These are phyloP conservation scores for Cytospora leucostoma DNA, from an alignment of 2,329 filamentous ascomycete species.

Conservation along the genomic window DNA sequence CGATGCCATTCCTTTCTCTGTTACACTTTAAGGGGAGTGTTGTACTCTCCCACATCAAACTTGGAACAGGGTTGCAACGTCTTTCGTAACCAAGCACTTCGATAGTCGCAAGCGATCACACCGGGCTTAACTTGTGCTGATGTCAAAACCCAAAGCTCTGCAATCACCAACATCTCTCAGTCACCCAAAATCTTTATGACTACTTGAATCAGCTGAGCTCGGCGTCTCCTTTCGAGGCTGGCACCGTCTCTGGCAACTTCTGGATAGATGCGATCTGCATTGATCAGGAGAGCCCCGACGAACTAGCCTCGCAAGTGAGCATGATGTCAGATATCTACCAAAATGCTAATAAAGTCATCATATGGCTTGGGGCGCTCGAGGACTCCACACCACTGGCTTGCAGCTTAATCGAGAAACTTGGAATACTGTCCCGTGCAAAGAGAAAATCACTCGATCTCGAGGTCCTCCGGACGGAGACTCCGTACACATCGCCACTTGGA, in stretches of 20 bases:
- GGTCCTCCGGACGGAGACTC: not conserved
- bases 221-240: too few species aligned
- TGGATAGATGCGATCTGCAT: conserved; percentile 11
- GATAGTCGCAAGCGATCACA: too few species aligned
- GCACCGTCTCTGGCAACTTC: not conserved
- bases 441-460: not conserved
- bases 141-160: not conserved
- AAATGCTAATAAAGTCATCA: not conserved
- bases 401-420: not conserved
- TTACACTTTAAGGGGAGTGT: too few species aligned
- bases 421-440: not conserved
- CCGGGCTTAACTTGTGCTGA: not conserved
- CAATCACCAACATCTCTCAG: not conserved
- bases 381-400: not conserved
- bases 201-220: not conserved
- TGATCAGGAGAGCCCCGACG: not conserved
- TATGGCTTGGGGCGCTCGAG: conserved; percentile 1
- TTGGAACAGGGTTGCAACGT: too few species aligned
- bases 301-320: not conserved
- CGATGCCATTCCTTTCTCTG: too few species aligned
- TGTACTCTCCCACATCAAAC: too few species aligned
- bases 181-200: conserved; percentile 5
- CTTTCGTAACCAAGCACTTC: too few species aligned
- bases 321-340: conserved; percentile 4
- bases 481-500: not conserved